Evolutionary conservation across 768 basidiomycete genomes (phyloP), one percentile per base, ranked within the genome.

Genomic region (Tubosaeta sp.): DNA sequence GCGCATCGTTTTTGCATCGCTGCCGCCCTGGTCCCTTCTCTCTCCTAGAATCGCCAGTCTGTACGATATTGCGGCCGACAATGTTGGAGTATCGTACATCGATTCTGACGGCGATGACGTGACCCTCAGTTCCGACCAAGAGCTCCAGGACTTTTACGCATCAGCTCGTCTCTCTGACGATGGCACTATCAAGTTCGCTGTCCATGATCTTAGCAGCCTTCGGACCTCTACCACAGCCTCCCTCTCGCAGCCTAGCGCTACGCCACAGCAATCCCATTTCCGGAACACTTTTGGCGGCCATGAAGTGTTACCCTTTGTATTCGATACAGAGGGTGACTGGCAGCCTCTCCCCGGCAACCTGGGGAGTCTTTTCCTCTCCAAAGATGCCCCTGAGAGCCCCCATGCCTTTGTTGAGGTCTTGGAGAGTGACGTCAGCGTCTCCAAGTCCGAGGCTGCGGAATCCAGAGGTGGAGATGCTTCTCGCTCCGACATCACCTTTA

Each of bases 31-130:
- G 87, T 32, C 56, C 9, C 61, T 68, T 16, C 79, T 91, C 44
- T 78, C 84, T 12, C 58, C 72, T 34, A 84, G 75, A 59, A 79
- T 89, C 52, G 74, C 56, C 59, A 25, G 68, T 74, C 51, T 91
- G 65, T 81, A 73, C 67, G 63, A 63, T 42, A 83, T 91, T 37
- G 79, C 85, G 4, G 50, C 68, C 49, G 77, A 79, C 52, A 76
- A 76, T 47, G 71, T 90, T 47, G 86, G 75, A 3, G 83, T 88
- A 32, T 82, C 84, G 31, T 91, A 92, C 66, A 54, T 84, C 45
- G 90, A 92, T 66, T 64, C 65, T 31, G 88, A 91, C 61, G 77
- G 80, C 35, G 90, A 91, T 62, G 81, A 85, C 54, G 81, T 92
- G 55, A 91, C 88, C 11, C 73, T 91, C 51, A 87, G 81, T 67